Percentiles rank a stretch among this genome's conserved stretches.
These are phyloP conservation scores for Cordyceps sp. DNA, from an alignment of 2,329 filamentous ascomycete species.

Conservation along the genomic window DNA sequence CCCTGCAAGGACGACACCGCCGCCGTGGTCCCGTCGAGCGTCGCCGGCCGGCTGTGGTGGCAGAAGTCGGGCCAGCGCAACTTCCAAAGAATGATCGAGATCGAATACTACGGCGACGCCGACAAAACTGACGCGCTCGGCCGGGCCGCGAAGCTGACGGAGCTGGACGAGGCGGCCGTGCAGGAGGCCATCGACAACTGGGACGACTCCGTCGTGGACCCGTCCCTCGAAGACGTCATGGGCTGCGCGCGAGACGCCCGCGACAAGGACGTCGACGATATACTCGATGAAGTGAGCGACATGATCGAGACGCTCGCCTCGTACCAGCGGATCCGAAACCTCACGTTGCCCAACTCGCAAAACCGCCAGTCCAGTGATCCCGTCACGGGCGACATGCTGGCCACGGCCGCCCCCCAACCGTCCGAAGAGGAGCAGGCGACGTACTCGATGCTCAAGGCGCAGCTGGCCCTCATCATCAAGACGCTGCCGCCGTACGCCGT, in stretches of 20 bases:
- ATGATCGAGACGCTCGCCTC: conserved; percentile 62
- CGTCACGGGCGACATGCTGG: conserved; percentile 49
- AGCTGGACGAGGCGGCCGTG: conserved; percentile 34
- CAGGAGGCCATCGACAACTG: conserved; percentile 39
- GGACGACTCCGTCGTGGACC: conserved; percentile 41
- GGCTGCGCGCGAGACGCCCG: conserved; percentile 37
- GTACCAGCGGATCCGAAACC: conserved; percentile 63
- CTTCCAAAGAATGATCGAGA: conserved; percentile 48
- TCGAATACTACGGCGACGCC: conserved; percentile 25
- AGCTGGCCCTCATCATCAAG: conserved; percentile 57
- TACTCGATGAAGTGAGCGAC: conserved; percentile 58
- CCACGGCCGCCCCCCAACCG: conserved; percentile 50
- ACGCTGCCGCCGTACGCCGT: conserved; percentile 71
- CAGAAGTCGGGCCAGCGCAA: conserved; percentile 49
- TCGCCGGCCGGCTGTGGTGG: conserved; percentile 62
- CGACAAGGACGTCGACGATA: conserved; percentile 52
- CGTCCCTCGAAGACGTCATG: conserved; percentile 35
- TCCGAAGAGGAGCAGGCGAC: conserved; percentile 42
- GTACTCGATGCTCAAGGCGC: conserved; percentile 61
- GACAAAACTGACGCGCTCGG: conserved; percentile 19
- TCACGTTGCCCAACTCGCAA: conserved; percentile 48
- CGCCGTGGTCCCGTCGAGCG: conserved; percentile 50
- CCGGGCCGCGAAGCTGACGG: conserved; percentile 14
- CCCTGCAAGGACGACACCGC: conserved; percentile 58
- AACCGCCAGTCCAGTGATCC: conserved; percentile 44